phyloP scores from a whole-genome alignment of 73 alveolate genomes.

The Tetrahymena malaccensis region DNA sequence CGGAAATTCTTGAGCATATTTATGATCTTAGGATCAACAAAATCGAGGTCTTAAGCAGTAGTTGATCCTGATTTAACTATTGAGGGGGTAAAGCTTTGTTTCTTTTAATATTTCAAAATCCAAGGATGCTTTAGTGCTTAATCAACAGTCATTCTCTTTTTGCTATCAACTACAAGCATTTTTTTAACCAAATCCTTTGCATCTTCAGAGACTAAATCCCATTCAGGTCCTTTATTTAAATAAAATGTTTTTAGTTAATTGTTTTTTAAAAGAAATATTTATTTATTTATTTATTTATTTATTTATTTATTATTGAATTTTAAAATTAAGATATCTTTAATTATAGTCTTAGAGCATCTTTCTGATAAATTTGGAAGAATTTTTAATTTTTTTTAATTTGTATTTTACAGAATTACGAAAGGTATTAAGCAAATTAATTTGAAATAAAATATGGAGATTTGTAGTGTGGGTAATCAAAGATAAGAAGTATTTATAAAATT shows the following conservation, averaged over 20 bases:
- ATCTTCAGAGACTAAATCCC: background rate
- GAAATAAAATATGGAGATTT: background rate
- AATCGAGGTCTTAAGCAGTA: background rate
- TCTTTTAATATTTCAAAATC: conserved; percentile 3
- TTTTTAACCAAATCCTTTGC: conserved; percentile 15
- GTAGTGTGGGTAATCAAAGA: background rate
- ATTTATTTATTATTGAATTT: no score
- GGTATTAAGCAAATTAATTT: background rate
- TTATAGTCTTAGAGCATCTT: no score
- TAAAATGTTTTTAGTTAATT: no score
- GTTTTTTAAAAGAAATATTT: no score
- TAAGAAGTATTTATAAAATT: no score
- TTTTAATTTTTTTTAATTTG: no score
- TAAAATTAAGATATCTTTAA: background rate
- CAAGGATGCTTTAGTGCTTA: conserved; percentile 3
- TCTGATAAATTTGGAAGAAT: background rate
- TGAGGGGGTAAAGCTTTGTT: background rate
- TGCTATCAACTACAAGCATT: conserved; percentile 3
- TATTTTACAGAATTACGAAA: no score
- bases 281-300: no score
- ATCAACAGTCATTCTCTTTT: conserved; percentile 4
- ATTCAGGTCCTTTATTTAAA: background rate
- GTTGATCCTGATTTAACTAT: background rate
- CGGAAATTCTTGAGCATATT: conserved; percentile 32
- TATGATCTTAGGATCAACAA: conserved; percentile 13